Evolutionary conservation across 371 early-diverging fungal genomes (phyloP).

Genomic region (Conidiobolus incongruus): DNA sequence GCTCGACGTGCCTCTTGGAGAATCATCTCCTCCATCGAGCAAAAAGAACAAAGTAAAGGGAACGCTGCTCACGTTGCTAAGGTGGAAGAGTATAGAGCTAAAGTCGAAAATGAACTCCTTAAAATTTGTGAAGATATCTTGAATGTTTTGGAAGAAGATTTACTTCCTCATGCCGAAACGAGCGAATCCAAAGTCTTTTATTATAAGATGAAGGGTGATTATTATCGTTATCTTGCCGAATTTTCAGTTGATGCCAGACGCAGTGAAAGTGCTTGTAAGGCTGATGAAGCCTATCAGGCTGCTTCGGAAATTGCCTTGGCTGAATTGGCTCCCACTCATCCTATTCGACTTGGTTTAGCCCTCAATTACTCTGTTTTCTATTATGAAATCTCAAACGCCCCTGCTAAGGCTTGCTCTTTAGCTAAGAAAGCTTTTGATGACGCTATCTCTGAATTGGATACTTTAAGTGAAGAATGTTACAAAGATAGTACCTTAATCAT

Average conservation of each 20-base stretch:
- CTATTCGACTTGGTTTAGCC: conserved; percentile 73
- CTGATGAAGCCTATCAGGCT: conserved; percentile 57
- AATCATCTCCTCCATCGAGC: conserved; percentile 80
- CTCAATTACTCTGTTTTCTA: conserved; percentile 85
- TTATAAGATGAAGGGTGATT: conserved; percentile 71
- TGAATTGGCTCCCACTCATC: conserved; percentile 55
- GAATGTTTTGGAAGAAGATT: conserved; percentile 42
- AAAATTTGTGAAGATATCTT: conserved; percentile 69
- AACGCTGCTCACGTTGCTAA: conserved; percentile 37
- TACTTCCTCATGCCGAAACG: conserved; percentile 38
- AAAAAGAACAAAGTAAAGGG: conserved; percentile 65
- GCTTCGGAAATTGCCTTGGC: conserved; percentile 51
- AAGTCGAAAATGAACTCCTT: conserved; percentile 55
- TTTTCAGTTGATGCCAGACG: conserved; percentile 44
- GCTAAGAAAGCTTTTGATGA: conserved; percentile 74
- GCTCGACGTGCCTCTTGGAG: conserved; percentile 93
- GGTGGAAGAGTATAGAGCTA: conserved; percentile 44
- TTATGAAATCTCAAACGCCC: conserved; percentile 74
- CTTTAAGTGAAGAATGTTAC: conserved; percentile 61
- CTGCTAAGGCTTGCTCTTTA: conserved; percentile 56
- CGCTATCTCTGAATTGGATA: conserved; percentile 70
- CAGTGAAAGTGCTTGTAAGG: conserved; percentile 33
- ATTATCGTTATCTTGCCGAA: conserved; percentile 83
- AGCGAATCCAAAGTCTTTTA: conserved; percentile 73
- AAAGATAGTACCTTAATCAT: conserved; percentile 81